Evolutionary conservation across 2,329 filamentous ascomycete genomes (phyloP).

Genomic region (Furcasterigmium furcatum): DNA sequence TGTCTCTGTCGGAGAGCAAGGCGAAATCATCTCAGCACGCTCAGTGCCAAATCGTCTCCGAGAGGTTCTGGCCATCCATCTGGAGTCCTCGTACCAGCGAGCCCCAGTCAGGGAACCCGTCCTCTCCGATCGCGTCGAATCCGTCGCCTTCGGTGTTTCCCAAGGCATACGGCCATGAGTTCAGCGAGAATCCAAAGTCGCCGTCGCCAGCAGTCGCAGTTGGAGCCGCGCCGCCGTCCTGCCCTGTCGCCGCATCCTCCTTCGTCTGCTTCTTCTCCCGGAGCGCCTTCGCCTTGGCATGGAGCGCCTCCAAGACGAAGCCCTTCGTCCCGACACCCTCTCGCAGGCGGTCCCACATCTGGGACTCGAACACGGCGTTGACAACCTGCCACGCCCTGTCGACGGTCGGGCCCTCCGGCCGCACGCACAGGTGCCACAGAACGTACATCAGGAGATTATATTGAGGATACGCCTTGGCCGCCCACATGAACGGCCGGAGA

Average conservation of each 20-base stretch:
- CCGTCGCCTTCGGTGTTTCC: constrained; percentile 4
- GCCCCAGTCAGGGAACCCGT: constrained; percentile 20
- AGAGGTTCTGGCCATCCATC: constrained; percentile 18
- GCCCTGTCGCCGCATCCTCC: neutral
- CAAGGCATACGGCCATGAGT: neutral
- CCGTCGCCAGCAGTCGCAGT: neutral
- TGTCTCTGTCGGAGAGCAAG: no score
- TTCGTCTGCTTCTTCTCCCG: constrained; percentile 11
- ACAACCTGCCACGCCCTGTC: constrained; percentile 28
- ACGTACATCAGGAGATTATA: constrained; percentile 39
- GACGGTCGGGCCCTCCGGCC: constrained; percentile 22
- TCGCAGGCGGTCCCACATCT: constrained; percentile 7
- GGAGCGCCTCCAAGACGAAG: constrained; percentile 23
- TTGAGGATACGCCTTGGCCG: constrained; percentile 33
- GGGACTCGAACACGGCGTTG: constrained; percentile 12
- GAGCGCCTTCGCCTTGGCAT: constrained; percentile 21
- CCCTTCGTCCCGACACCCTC: constrained; percentile 21
- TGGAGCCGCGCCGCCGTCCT: neutral
- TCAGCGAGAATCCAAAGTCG: neutral
- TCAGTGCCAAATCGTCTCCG: constrained; percentile 2
- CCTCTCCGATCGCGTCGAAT: constrained; percentile 6
- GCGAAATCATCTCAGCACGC: no score
- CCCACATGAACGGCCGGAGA: constrained; percentile 32
- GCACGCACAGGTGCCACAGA: constrained; percentile 38
- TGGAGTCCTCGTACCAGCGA: constrained; percentile 23